Evolutionary conservation across 2,329 filamentous ascomycete genomes (phyloP), one percentile per base, ranked within the genome.

Genomic region (Beauveria caledonica): DNA sequence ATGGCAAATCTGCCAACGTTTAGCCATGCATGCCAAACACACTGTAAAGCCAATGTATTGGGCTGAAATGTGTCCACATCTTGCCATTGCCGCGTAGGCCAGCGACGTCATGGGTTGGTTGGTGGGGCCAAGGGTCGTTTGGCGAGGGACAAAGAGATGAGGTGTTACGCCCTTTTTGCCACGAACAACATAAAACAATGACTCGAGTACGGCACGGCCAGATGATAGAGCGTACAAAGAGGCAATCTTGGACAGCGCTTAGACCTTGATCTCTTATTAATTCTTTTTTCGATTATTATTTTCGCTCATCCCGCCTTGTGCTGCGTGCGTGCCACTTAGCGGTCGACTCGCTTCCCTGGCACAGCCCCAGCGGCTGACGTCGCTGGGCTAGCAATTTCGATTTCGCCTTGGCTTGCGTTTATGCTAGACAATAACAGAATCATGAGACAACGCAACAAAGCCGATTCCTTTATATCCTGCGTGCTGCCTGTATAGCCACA

Each of bases 331-430:
- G 54, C 27, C 45, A 40, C 44, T 19, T 19, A 15, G 19, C 6
- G 25, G 21, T 27, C 27, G 42, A 5, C 40, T 44, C 13, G 33
- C n/a, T 40, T 21, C 42, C 50, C 56, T 55, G 50, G 44, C 58
- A 60, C 58, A 60, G 58, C 58, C 58, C 50, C 58, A 29, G 49
- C 39, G 39, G 58, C 58, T 60, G 58, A 60, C 58, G 58, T 60
- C 44, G 48, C 42, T 60, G 56, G 57, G 36, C 57, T 39, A 6
- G 19, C 54, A 48, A 57, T 15, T 36, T 36, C 5, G 33, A 23
- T 57, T 40, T 29, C 25, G 15, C 9, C 33, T 40, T 40, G 21
- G 17, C 44, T 49, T 49, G 29, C n/a, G 39, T 49, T 48, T 19
- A 27, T 57, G 29, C 44, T 44, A 11, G 15, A 40, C 19, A 49